phyloP scores from a whole-genome alignment of 495 filamentous ascomycete species.

The Aspergillus baeticus region DNA sequence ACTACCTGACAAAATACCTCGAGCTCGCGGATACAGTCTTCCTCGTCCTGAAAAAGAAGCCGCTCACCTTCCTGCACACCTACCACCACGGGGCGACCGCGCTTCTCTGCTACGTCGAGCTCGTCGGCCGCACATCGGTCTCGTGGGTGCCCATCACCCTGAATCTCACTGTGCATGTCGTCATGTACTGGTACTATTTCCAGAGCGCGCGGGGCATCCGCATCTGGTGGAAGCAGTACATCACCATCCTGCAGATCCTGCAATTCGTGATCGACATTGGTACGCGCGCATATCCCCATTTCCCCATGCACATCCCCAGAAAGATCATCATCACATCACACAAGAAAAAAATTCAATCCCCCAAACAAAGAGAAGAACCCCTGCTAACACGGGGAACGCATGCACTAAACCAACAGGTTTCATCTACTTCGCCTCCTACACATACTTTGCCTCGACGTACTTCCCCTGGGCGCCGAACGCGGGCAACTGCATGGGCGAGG shows the following conservation, averaged over 20 bases:
- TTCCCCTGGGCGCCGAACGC: constrained; percentile 75
- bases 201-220: constrained; percentile 57
- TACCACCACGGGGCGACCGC: constrained; percentile 75
- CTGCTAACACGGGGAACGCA: neutral
- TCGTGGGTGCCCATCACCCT: constrained; percentile 68
- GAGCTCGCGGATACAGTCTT: constrained; percentile 70
- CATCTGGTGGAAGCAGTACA: constrained; percentile 62
- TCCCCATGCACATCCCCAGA: no score
- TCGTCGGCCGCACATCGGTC: constrained; percentile 65
- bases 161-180: constrained; percentile 67
- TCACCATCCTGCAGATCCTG: constrained; percentile 56
- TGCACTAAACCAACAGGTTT: constrained; percentile 59
- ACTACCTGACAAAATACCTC: constrained; percentile 72
- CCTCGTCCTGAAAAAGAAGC: constrained; percentile 73
- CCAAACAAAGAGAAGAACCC: no score
- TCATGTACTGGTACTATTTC: constrained; percentile 69
- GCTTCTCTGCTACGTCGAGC: constrained; percentile 69
- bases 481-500: constrained; percentile 87
- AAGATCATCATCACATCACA: neutral
- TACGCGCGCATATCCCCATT: constrained; percentile 21
- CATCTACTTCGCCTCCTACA: constrained; percentile 95
- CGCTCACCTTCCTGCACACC: constrained; percentile 71
- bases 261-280: constrained; percentile 60
- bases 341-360: neutral
- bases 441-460: constrained; percentile 89